Evolutionary conservation across 202 grass and related monocot species (phyloP).

Genomic region (Setaria italica): DNA sequence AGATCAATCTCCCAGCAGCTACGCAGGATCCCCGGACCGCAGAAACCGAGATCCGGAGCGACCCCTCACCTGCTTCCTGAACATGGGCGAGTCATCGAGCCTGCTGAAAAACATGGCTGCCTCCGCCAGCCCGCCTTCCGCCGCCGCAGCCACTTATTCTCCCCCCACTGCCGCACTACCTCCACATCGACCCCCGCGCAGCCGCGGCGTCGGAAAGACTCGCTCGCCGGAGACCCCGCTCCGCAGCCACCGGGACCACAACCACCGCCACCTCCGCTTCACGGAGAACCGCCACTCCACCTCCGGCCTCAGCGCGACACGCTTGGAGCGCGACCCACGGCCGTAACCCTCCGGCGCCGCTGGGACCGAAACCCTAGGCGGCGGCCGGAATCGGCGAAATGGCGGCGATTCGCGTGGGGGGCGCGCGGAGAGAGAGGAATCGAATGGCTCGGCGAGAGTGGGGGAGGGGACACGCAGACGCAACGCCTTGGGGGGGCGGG

Average conservation of each 20-base stretch:
- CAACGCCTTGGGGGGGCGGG: background rate
- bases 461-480: constrained; percentile 6
- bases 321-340: background rate
- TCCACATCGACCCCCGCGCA: constrained; percentile 47
- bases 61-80: constrained; percentile 83
- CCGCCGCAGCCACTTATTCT: constrained; percentile 46
- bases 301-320: background rate
- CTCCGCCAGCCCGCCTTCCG: constrained; percentile 43
- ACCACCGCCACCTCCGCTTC: constrained; percentile 7
- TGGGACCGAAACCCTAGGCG: constrained; percentile 52
- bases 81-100: constrained; percentile 99
- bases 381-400: constrained; percentile 59
- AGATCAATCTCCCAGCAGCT: constrained; percentile 4
- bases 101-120: constrained; percentile 81
- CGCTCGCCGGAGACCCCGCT: constrained; percentile 14
- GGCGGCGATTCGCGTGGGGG: constrained; percentile 54
- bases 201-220: background rate
- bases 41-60: constrained; percentile 44
- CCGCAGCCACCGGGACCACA: constrained; percentile 11
- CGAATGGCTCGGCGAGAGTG: constrained; percentile 46
- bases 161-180: background rate
- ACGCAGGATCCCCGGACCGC: background rate
- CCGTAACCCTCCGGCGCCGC: background rate
- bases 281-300: background rate
- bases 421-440: constrained; percentile 44